These are phyloP conservation scores for Linanthus parryae DNA, from an alignment of 148 eudicot genomes.

Conservation along the genomic window DNA sequence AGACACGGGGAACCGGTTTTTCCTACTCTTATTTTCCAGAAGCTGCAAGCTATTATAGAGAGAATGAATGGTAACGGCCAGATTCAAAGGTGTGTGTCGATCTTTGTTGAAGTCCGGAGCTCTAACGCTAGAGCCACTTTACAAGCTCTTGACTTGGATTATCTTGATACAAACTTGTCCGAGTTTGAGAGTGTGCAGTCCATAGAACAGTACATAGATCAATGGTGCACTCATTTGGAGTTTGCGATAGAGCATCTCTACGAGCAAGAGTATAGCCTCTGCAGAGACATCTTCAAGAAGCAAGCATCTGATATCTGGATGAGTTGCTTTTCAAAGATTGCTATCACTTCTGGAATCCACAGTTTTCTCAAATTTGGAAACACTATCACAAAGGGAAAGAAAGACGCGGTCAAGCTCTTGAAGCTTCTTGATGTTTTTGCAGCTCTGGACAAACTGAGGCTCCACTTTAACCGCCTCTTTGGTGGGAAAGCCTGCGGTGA, in stretches of 20 bases:
- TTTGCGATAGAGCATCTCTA: constrained; percentile 47
- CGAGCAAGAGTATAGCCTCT: constrained; percentile 44
- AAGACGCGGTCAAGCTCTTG: constrained; percentile 85
- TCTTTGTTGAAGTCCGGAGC: constrained; percentile 47
- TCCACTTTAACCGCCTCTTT: constrained; percentile 66
- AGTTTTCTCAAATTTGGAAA: constrained; percentile 56
- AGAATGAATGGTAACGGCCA: constrained; percentile 34
- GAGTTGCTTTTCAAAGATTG: constrained; percentile 51
- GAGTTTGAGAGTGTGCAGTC: constrained; percentile 52
- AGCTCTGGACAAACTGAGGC: constrained; percentile 42
- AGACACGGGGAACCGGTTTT: constrained; percentile 2
- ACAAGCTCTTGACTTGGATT: constrained; percentile 44
- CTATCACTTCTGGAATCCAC: constrained; percentile 42
- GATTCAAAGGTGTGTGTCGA: constrained; percentile 37
- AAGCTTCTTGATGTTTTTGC: constrained; percentile 64
- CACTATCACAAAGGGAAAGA: constrained; percentile 52
- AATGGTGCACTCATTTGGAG: constrained; percentile 65
- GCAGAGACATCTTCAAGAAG: constrained; percentile 34
- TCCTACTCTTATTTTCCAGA: constrained; percentile 28
- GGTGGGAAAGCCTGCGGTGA: constrained; percentile 44
- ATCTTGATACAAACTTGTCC: constrained; percentile 40
- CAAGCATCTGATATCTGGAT: constrained; percentile 24
- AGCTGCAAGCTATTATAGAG: constrained; percentile 45
- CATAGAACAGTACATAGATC: constrained; percentile 40
- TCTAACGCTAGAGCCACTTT: constrained; percentile 34